Percentiles rank a stretch among this genome's conserved stretches.
Conservation (phyloP, 768 basidiomycete genomes). For the Tulasnella sp. region DNA sequence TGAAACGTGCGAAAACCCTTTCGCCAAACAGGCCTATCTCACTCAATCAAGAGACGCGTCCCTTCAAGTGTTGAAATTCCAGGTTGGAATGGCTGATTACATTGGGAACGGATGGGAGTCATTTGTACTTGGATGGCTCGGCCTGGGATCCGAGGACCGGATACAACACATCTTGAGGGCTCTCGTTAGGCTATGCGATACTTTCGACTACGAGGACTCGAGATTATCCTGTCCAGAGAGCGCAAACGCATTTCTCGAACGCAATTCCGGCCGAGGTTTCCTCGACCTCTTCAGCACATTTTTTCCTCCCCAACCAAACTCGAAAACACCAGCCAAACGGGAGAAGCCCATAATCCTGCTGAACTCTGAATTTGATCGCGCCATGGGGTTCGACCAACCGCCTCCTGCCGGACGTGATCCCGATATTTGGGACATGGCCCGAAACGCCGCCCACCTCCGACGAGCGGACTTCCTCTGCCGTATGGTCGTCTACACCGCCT, state of each 20-base stretch:
- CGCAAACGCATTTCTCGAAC: not conserved
- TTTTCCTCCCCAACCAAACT: not conserved
- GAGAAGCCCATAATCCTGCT: not conserved
- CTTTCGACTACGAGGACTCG: not conserved
- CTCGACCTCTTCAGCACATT: not conserved
- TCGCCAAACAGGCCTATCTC: not conserved
- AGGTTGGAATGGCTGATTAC: not conserved
- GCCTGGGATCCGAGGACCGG: not conserved
- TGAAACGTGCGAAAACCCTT: not conserved
- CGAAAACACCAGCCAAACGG: not conserved
- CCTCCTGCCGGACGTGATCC: not conserved
- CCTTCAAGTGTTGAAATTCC: too few relatives aligned
- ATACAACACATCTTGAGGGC: not conserved
- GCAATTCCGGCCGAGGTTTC: not conserved
- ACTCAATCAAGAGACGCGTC: not conserved
- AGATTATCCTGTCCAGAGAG: not conserved
- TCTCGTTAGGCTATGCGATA: not conserved
- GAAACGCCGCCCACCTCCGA: not conserved
- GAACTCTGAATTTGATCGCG: not conserved
- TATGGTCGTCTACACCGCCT: not conserved
- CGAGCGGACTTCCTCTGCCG: not conserved
- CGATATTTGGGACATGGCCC: not conserved
- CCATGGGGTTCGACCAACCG: not conserved
- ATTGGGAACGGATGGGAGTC: not conserved
- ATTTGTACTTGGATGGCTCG: not conserved